Conservation (phyloP, 2,329 filamentous ascomycete genomes). For the Paecilomyces variotii region DNA sequence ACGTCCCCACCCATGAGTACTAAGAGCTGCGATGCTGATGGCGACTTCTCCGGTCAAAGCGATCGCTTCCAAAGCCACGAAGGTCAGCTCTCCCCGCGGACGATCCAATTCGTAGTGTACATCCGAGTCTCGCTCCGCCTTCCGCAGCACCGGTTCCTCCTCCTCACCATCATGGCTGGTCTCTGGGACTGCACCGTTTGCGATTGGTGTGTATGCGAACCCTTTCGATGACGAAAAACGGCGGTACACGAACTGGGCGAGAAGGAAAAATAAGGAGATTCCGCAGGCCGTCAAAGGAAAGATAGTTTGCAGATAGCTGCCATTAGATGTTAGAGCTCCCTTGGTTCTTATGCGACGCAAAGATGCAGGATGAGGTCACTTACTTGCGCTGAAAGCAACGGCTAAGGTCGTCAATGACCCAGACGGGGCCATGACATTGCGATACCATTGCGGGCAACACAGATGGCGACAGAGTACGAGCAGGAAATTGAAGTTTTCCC, state of each 20-base stretch:
- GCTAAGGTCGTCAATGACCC: slow-evolving; percentile 56
- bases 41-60: slow-evolving; percentile 64
- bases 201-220: slow-evolving; percentile 48
- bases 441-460: slow-evolving; percentile 41
- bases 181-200: slow-evolving; percentile 18
- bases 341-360: background rate
- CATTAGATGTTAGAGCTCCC: slow-evolving; percentile 9
- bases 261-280: slow-evolving; percentile 61
- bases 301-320: slow-evolving; percentile 69
- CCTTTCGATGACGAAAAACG: slow-evolving; percentile 46
- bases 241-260: slow-evolving; percentile 49
- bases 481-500: background rate
- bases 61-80: slow-evolving; percentile 66
- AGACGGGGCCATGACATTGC: slow-evolving; percentile 50
- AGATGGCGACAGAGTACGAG: background rate
- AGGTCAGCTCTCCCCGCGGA: slow-evolving; percentile 62
- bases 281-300: slow-evolving; percentile 66
- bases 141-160: slow-evolving; percentile 49
- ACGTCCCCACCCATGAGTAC: slow-evolving; percentile 51
- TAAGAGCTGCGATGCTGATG: slow-evolving; percentile 58
- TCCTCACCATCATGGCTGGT: slow-evolving; percentile 40
- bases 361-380: slow-evolving; percentile 11
- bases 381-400: slow-evolving; percentile 52
- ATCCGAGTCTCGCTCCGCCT: slow-evolving; percentile 44
- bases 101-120: slow-evolving; percentile 58